Conservation (phyloP, 257 asterid genomes). For the Fraxinus cuspidata region DNA sequence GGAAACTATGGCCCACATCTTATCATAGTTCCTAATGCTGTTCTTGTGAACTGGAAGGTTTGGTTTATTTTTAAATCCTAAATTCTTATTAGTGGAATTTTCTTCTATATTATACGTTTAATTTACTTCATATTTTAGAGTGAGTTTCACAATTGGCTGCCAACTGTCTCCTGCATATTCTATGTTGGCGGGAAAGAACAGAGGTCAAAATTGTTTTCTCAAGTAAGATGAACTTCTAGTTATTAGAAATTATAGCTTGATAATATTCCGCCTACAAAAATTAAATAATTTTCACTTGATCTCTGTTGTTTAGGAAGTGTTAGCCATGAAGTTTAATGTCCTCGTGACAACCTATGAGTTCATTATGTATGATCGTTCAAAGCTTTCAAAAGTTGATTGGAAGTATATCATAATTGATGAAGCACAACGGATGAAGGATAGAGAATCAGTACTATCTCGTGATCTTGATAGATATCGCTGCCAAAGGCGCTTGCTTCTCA, state of each 20-base stretch:
- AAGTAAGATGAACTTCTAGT: conserved; percentile 56
- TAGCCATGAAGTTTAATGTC: conserved; percentile 93
- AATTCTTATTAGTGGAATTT: conserved; percentile 2
- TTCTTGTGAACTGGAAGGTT: conserved; percentile 99
- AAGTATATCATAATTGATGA: conserved; percentile 96
- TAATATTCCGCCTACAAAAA: conserved; percentile 14
- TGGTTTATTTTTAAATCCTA: conserved; percentile 23
- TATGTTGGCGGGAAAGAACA: conserved; percentile 92
- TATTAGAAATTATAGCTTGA: conserved; percentile 19
- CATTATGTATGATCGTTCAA: conserved; percentile 95
- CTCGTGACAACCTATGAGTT: conserved; percentile 98
- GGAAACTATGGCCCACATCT: conserved; percentile 99
- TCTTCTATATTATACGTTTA: conserved; percentile 24
- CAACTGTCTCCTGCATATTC: conserved; percentile 89
- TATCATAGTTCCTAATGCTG: conserved; percentile 98
- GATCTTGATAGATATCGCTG: conserved; percentile 99
- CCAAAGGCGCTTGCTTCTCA: conserved; percentile 98
- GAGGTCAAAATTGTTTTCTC: conserved; percentile 85
- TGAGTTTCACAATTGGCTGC: conserved; percentile 95
- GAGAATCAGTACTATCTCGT: conserved; percentile 99
- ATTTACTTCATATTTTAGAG: conserved; percentile 58
- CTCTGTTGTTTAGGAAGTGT: conserved; percentile 70
- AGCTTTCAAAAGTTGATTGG: conserved; percentile 98
- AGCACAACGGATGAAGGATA: conserved; percentile 99
- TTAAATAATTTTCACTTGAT: conserved; percentile 24